Evolutionary conservation across 495 filamentous ascomycete genomes (phyloP), one percentile per base, ranked within the genome.

Genomic region (Hypoxylon crocopeplum): DNA sequence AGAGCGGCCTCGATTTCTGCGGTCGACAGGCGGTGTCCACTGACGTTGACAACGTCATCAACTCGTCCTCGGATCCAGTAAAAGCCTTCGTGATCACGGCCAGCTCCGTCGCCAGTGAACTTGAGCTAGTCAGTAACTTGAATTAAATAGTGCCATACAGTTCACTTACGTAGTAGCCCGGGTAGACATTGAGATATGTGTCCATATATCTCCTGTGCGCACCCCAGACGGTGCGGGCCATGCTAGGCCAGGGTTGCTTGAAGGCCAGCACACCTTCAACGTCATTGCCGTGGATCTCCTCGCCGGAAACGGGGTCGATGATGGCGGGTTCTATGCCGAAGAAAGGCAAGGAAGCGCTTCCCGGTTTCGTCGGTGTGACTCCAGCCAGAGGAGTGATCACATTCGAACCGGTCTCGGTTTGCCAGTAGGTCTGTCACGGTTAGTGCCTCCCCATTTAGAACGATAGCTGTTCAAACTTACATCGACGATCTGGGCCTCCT

Each of bases 41-140:
- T 92, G 44, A 99, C 94, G 72, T 98, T 99, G 69, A 99, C 93
- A 50, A 98, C 94, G 66, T 99, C 94, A 69, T 99, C 94, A 22
- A 98, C 94, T 77, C 94, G 91, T 41, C 94, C 95, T 52, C 95
- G 92, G 75, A 99, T 98, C 95, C 95, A 98, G 84, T 98, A 98
- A 80, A 98, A 98, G 45, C 94, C 94, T 62, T 99, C 95, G 75
- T 97, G 91, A 72, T 99, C 94, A 67, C 95, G 89, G 59, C 90
- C 95, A 52, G 95, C 94, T 64, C 95, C 95, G 73, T 99, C 94
- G 59, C 94, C 94, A 19, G 95, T 99, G 83, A 98, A 98, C 91
- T 96, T 66, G 3, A 38, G 12, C 16, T 6, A 3, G 67, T 85
- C 54, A 83, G 72, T 56, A 15, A 38, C 8, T 53, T 69, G n/a